Evolutionary conservation across 257 asterid genomes (phyloP).

Genomic region (Scutellaria minor): DNA sequence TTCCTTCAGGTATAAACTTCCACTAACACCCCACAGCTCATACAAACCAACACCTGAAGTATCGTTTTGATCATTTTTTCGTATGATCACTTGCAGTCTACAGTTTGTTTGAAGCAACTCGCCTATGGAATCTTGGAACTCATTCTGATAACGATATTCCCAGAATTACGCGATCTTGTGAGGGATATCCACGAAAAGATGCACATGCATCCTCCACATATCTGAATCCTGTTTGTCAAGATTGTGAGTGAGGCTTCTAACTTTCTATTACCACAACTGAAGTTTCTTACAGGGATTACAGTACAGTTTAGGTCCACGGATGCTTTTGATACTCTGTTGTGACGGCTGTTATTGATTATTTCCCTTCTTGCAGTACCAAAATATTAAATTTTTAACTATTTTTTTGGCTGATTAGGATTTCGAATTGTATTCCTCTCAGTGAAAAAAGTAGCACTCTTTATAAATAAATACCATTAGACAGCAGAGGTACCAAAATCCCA

Average conservation of each 20-base stretch:
- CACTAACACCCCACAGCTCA: not conserved
- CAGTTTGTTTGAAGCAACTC: constrained; percentile 82
- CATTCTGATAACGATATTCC: constrained; percentile 67
- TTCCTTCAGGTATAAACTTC: constrained; percentile 75
- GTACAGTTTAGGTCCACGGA: not conserved
- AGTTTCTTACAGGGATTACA: constrained; percentile 3
- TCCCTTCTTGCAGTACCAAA: not conserved
- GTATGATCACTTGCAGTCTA: constrained; percentile 53
- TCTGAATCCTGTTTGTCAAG: constrained; percentile 13
- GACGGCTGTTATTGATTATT: too few species aligned
- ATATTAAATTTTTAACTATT: not conserved
- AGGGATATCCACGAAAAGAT: constrained; percentile 73
- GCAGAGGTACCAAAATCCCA: not conserved
- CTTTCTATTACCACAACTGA: not conserved
- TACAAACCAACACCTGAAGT: not conserved
- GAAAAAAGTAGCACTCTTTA: not conserved
- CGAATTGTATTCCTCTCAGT: not conserved
- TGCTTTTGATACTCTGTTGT: not conserved
- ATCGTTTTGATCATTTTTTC: not conserved
- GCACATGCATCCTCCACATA: constrained; percentile 48
- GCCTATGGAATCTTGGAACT: constrained; percentile 84
- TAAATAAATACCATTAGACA: not conserved
- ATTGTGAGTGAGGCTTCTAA: not conserved
- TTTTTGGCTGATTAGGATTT: not conserved
- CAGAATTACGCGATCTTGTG: constrained; percentile 72